Evolutionary conservation across 176 grass and related monocot genomes (phyloP).

Genomic region (Sorghum bicolor): Sorghum_bicolor_NCBIv3 NC_012878.2:57791001-57791500

Average conservation of each 20-base stretch:
- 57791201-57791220: background rate
- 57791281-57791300: background rate
- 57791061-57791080: too few relatives aligned
- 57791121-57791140: background rate
- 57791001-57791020: too few relatives aligned
- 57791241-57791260: background rate
- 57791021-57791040: too few relatives aligned
- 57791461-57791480: background rate
- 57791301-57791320: background rate
- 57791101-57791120: too few relatives aligned
- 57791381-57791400: background rate
- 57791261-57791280: background rate
- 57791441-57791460: background rate
- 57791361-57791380: background rate
- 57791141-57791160: constrained; percentile 2
- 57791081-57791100: too few relatives aligned
- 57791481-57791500: constrained; percentile 26
- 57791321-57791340: constrained; percentile 21
- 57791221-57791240: background rate
- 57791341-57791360: background rate
- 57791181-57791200: background rate
- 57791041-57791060: too few relatives aligned
- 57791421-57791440: background rate
- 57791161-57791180: background rate
- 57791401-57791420: background rate